Percentiles rank a stretch among this genome's conserved stretches.
Evolutionary conservation across 164 flowering plant species (phyloP).

Genomic region (Warburgia ugandensis): DNA sequence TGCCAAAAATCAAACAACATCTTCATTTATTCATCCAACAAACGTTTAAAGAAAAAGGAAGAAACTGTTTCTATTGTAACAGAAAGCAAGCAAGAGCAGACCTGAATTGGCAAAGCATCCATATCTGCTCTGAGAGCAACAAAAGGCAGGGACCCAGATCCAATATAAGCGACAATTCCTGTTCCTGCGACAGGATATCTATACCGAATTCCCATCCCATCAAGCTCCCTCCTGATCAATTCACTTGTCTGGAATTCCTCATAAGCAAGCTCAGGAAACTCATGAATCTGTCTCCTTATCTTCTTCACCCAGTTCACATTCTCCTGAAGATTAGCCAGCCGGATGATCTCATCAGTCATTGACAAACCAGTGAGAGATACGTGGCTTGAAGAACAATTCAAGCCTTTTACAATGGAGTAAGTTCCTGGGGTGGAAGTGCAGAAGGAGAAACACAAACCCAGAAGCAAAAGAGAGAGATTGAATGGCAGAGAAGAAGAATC

Average conservation of each 20-base stretch:
- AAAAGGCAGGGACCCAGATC: slow-evolving; percentile 35
- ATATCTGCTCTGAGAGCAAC: slow-evolving; percentile 70
- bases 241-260: slow-evolving; percentile 71
- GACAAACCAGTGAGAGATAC: not conserved
- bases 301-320: slow-evolving; percentile 40
- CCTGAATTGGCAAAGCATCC: slow-evolving; percentile 79
- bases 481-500: no score
- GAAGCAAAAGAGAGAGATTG: no score
- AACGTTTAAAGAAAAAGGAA: not conserved
- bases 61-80: not conserved
- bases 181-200: slow-evolving; percentile 33
- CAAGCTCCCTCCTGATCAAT: slow-evolving; percentile 57
- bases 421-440: no score
- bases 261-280: slow-evolving; percentile 63
- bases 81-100: slow-evolving; percentile 5
- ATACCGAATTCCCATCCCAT: slow-evolving; percentile 42
- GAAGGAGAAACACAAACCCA: no score
- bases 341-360: not conserved
- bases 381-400: not conserved
- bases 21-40: no score
- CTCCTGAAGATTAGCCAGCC: not conserved
- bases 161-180: not conserved
- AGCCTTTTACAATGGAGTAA: not conserved
- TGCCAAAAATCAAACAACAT: no score
- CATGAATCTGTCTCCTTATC: slow-evolving; percentile 58